phyloP scores from a whole-genome alignment of 768 basidiomycete species.

The Coprinopsis strossmayeri region DNA sequence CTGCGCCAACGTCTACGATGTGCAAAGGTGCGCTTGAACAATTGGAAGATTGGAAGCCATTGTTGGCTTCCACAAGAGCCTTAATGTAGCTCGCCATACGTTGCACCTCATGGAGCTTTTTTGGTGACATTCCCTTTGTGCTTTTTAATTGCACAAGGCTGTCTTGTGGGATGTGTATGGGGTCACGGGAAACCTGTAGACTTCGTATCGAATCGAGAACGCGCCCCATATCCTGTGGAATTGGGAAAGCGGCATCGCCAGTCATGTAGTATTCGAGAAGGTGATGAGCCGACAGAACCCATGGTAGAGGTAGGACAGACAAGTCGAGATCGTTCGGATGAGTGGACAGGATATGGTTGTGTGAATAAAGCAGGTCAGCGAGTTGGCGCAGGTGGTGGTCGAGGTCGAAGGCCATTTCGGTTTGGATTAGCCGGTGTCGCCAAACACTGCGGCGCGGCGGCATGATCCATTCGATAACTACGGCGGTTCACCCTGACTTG shows the following conservation, averaged over 20 bases:
- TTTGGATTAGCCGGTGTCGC: constrained; percentile 1
- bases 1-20: constrained; percentile 70
- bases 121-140: constrained; percentile 59
- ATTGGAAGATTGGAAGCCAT: constrained; percentile 9
- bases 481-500: neutral
- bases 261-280: constrained; percentile 13
- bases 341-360: constrained; percentile 27
- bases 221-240: constrained; percentile 8
- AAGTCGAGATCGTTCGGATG: constrained; percentile 43
- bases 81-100: constrained; percentile 55
- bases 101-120: constrained; percentile 67
- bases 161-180: constrained; percentile 15
- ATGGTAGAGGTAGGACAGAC: constrained; percentile 18
- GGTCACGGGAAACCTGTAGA: constrained; percentile 19
- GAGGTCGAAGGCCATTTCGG: neutral
- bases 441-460: neutral
- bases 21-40: constrained; percentile 21
- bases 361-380: constrained; percentile 17
- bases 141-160: constrained; percentile 9
- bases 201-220: constrained; percentile 18
- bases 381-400: constrained; percentile 9
- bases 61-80: constrained; percentile 24
- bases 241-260: constrained; percentile 12
- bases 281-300: constrained; percentile 16
- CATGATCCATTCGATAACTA: neutral